Evolutionary conservation across 805 yeast species (phyloP), one percentile per base, ranked within the genome.

Genomic region (Candida nonsorbophila): DNA sequence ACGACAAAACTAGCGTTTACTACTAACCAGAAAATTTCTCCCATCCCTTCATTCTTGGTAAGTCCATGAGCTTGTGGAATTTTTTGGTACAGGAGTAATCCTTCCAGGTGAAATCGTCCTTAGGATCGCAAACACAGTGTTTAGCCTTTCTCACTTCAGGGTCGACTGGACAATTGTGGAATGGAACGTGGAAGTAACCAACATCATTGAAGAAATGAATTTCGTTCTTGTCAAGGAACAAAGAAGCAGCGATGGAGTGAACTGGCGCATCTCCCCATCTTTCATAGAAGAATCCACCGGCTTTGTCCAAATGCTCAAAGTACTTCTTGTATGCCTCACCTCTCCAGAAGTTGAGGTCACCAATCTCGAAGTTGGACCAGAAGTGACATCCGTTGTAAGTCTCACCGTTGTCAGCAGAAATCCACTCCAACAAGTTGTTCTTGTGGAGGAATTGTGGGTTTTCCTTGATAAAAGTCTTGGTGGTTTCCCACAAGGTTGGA

Each of bases 241-340:
- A 62, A 4, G 92, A 64, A 13, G 84, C 95, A 18, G 92, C 95
- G 47, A 85, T 78, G 5, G 94, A 82, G 56, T 85, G 95, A 28
- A 85, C 80, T 20, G 95, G 95, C 16, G 94, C 95, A 57, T 85
- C 95, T 45, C 95, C 94, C 95, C 94, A 84, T 58, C 95, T 72
- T 65, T 83, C 87, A 55, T 85, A 86, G 63, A 82, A 86, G 62
- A 86, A 86, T n/a, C 95, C 95, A 53, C 95, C 95, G 10, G 80
- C 73, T 38, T 73, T 55, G 57, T 86, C 95, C 47, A 86, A 70
- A 44, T 69, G 62, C 12, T 83, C 81, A 45, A 86, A 86, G 56
- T 79, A 86, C 33, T 72, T 68, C 25, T 56, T 44, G 51, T 86
- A 86, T 6, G 84, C 84, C 29, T 78, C 74, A 12, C 74, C 56